A percentile compares a stretch with the other conserved stretches of the same genome.
phyloP scores from a whole-genome alignment of 2,329 filamentous ascomycete species.

The Sporothrix brasiliensis region DNA sequence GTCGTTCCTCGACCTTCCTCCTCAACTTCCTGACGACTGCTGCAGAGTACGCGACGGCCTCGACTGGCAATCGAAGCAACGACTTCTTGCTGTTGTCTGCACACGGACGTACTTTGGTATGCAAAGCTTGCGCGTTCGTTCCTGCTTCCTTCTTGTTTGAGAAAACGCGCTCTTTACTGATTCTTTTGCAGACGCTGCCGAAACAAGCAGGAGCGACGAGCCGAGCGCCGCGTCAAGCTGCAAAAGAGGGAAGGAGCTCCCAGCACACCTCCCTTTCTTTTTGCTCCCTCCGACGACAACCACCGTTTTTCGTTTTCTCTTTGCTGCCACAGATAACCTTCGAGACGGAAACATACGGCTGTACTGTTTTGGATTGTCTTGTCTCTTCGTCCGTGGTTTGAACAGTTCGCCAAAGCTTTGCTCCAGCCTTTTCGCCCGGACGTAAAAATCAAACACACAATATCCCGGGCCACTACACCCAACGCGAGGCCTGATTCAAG shows the following conservation, averaged over 20 bases:
- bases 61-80: constrained; percentile 28
- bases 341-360: neutral
- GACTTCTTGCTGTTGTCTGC: constrained; percentile 18
- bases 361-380: neutral
- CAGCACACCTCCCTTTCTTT: constrained; percentile 6
- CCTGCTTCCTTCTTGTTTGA: neutral
- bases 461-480: neutral
- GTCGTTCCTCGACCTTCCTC: constrained; percentile 14
- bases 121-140: neutral
- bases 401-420: neutral
- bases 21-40: constrained; percentile 12
- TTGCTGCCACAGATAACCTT: neutral
- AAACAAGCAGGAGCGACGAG: constrained; percentile 16
- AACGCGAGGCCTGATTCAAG: neutral
- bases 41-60: constrained; percentile 15
- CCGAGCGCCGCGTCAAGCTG: constrained; percentile 15
- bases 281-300: constrained; percentile 11
- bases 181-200: constrained; percentile 19
- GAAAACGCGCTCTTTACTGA: constrained; percentile 25
- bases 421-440: neutral
- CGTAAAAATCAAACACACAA: constrained; percentile 23
- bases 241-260: constrained; percentile 24
- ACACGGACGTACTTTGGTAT: neutral
- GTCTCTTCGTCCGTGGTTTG: neutral
- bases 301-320: neutral